Evolutionary conservation across 2,329 filamentous ascomycete genomes (phyloP).

Genomic region (Albifimbria verrucaria): DNA sequence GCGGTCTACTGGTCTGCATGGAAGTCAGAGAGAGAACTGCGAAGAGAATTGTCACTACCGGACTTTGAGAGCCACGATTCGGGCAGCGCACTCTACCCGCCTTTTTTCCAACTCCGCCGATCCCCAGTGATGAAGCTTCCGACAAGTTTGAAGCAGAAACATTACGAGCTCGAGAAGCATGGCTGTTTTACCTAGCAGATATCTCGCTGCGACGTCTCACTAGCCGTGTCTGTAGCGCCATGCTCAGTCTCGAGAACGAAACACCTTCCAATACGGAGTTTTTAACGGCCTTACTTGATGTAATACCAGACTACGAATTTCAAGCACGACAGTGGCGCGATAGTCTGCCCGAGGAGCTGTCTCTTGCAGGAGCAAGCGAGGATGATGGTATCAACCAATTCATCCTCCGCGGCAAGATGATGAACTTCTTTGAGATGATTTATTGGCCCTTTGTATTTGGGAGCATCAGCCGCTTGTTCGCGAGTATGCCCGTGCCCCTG

Average conservation of each 20-base stretch:
- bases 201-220: conserved; percentile 47
- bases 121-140: conserved; percentile 16
- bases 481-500: neutral
- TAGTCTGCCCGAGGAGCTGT: conserved; percentile 30
- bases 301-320: conserved; percentile 29
- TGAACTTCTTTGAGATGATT: conserved; percentile 27
- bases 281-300: conserved; percentile 19
- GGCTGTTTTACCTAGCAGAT: conserved; percentile 54
- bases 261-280: conserved; percentile 24
- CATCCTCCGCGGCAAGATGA: conserved; percentile 33
- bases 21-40: conserved; percentile 51
- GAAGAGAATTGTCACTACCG: conserved; percentile 39
- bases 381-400: conserved; percentile 35
- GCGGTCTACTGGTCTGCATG: conserved; percentile 54
- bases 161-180: conserved; percentile 36
- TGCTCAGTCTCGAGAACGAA: conserved; percentile 24
- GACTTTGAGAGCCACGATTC: conserved; percentile 33
- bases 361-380: conserved; percentile 19
- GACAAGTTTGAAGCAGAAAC: conserved; percentile 26
- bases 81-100: conserved; percentile 28
- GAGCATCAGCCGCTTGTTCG: conserved; percentile 14
- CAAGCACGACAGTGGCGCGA: conserved; percentile 33
- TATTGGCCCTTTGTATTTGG: conserved; percentile 39
- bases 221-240: conserved; percentile 35
- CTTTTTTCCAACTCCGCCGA: conserved; percentile 35